Conservation (phyloP, 768 basidiomycete species). For the Pisolithus sp. region DNA sequence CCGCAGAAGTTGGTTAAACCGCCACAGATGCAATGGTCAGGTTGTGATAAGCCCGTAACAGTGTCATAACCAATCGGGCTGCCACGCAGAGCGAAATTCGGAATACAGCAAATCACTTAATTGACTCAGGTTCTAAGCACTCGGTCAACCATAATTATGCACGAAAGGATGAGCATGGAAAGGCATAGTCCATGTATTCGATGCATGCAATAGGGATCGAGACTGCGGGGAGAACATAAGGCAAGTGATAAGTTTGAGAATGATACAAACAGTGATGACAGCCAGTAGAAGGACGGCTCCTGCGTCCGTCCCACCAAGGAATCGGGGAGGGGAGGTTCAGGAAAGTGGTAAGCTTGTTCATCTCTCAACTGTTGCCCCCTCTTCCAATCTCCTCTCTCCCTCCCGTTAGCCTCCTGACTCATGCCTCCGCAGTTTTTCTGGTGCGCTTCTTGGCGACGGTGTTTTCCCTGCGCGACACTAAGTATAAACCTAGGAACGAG, state of each 20-base stretch:
- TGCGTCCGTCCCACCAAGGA: not conserved
- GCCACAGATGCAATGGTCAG: no score
- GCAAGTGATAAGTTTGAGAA: not conserved
- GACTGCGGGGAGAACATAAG: not conserved
- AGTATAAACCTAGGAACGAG: no score
- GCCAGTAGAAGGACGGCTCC: no score
- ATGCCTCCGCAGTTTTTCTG: slow-evolving; percentile 49
- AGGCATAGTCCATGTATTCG: not conserved
- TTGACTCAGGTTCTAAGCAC: no score
- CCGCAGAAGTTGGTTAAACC: no score
- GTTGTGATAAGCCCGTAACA: no score
- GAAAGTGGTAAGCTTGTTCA: not conserved
- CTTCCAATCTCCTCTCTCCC: not conserved
- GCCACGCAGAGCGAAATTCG: no score
- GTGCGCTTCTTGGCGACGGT: slow-evolving; percentile 82
- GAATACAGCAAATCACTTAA: no score
- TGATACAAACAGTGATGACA: not conserved
- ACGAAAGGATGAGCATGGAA: not conserved
- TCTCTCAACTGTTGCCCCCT: not conserved
- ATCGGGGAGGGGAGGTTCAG: not conserved
- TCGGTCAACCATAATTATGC: no score
- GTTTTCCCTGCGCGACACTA: slow-evolving; percentile 60
- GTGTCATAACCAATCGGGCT: no score
- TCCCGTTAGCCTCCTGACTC: not conserved
- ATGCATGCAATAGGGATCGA: not conserved